phyloP scores from a whole-genome alignment of 2,329 filamentous ascomycete species.

The Truncatella angustata region DNA sequence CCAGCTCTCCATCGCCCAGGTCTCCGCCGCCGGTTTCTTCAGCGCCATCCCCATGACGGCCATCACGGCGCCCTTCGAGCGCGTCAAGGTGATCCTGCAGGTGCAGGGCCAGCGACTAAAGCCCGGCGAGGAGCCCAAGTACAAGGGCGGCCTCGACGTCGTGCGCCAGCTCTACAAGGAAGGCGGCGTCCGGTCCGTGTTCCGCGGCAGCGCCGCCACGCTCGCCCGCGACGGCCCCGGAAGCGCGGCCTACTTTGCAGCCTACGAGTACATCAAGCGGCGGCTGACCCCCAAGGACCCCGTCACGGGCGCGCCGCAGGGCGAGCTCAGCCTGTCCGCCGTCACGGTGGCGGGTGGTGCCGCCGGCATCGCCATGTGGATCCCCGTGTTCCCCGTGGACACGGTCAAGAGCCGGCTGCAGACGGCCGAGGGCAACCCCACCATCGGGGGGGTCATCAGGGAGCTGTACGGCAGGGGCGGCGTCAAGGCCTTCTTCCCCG shows the following conservation, averaged over 20 bases:
- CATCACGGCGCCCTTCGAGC: conserved; percentile 98
- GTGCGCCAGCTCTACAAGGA: conserved; percentile 90
- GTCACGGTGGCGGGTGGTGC: conserved; percentile 84
- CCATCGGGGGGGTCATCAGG: conserved; percentile 74
- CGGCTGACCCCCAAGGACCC: conserved; percentile 79
- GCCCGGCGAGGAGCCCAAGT: conserved; percentile 89
- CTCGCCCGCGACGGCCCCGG: conserved; percentile 92
- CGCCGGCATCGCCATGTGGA: conserved; percentile 98
- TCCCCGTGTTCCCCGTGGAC: conserved; percentile 95
- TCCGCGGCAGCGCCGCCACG: conserved; percentile 86
- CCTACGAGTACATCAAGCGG: conserved; percentile 95
- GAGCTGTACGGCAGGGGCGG: conserved; percentile 84
- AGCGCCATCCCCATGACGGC: conserved; percentile 95
- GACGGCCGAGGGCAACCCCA: conserved; percentile 82
- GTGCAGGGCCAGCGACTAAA: conserved; percentile 87
- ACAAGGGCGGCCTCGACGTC: conserved; percentile 83
- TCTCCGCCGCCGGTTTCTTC: conserved; percentile 93
- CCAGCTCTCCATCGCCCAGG: conserved; percentile 74
- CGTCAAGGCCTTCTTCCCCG: conserved; percentile 92
- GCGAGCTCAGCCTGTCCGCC: conserved; percentile 76
- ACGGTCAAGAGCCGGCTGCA: conserved; percentile 94
- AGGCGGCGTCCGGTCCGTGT: conserved; percentile 87
- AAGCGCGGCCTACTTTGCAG: conserved; percentile 91
- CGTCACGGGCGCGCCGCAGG: conserved; percentile 66
- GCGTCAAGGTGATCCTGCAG: conserved; percentile 96